Percentiles rank a stretch among this genome's conserved stretches.
Evolutionary conservation across 78 protist species (phyloP).

Genomic region (Dictyostelium citrinum): DNA sequence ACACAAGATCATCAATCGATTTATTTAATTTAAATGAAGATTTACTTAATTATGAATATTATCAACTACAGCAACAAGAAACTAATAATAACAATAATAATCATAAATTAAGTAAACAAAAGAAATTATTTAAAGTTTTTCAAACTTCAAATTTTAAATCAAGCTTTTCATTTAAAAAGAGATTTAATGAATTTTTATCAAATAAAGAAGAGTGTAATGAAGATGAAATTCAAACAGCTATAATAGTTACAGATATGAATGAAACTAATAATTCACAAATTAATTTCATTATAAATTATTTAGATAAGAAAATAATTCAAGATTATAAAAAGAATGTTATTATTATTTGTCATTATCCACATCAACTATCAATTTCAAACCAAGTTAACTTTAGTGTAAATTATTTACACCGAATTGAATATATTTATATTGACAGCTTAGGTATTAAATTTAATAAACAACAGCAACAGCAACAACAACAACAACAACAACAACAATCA

Average conservation of each 20-base stretch:
- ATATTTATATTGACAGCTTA: conserved; percentile 23
- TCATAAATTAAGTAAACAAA: background rate
- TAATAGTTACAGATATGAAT: background rate
- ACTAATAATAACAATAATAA: background rate
- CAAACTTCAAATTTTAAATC: conserved; percentile 6
- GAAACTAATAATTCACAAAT: conserved; percentile 1
- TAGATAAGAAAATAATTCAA: background rate
- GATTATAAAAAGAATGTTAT: background rate
- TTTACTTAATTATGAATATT: background rate
- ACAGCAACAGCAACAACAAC: background rate
- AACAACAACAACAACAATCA: background rate
- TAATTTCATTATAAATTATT: background rate
- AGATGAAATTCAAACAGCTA: background rate
- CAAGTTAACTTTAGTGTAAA: conserved; percentile 15
- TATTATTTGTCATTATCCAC: conserved; percentile 17
- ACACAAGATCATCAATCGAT: conserved; percentile 38
- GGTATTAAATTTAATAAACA: conserved; percentile 23
- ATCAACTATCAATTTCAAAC: background rate
- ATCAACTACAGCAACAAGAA: background rate
- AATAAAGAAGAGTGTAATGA: background rate
- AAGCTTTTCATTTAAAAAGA: conserved; percentile 15
- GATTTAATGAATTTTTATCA: background rate
- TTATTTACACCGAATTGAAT: conserved; percentile 5
- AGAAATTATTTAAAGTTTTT: background rate
- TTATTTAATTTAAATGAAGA: conserved; percentile 38